Conservation (phyloP, 1,284 basidiomycete genomes). For the Schizophyllum commune region DNA sequence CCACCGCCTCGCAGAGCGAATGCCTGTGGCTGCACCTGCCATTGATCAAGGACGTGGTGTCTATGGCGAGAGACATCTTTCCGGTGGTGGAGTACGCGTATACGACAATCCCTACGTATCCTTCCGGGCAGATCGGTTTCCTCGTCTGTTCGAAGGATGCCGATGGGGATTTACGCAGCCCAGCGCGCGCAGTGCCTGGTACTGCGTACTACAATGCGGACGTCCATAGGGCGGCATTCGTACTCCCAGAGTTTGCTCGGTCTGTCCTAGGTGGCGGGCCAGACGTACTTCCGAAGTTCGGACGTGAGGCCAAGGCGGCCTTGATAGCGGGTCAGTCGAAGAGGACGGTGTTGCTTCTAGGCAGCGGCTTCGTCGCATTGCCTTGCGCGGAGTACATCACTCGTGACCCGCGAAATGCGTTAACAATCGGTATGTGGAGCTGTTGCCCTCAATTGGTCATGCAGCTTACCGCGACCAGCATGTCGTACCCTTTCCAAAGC, state of each 20-base stretch:
- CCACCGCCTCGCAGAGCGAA: slow-evolving; percentile 96
- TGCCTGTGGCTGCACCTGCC: slow-evolving; percentile 93
- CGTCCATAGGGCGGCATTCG: slow-evolving; percentile 82
- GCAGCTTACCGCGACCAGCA: too few relatives aligned
- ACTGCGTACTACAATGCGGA: slow-evolving; percentile 86
- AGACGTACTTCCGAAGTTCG: slow-evolving; percentile 64
- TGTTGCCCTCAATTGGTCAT: too few relatives aligned
- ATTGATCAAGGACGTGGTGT: slow-evolving; percentile 77
- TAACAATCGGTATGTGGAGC: slow-evolving; percentile 68
- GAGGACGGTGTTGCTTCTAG: slow-evolving; percentile 85
- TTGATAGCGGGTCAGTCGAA: slow-evolving; percentile 27
- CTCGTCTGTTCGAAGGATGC: slow-evolving; percentile 82
- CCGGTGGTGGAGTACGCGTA: slow-evolving; percentile 86
- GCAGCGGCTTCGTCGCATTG: slow-evolving; percentile 91
- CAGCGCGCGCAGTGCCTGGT: slow-evolving; percentile 59
- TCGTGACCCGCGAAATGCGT: slow-evolving; percentile 72
- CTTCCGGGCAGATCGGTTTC: slow-evolving; percentile 96
- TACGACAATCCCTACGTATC: slow-evolving; percentile 98
- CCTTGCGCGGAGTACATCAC: slow-evolving; percentile 93
- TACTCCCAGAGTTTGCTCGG: slow-evolving; percentile 88
- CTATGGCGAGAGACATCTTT: slow-evolving; percentile 76
- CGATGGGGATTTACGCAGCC: slow-evolving; percentile 62
- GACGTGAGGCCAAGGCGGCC: slow-evolving; percentile 35
- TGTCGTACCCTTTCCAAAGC: slow-evolving; percentile 77
- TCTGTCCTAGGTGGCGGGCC: slow-evolving; percentile 66